Percentiles rank a stretch among this genome's conserved stretches.
These are phyloP conservation scores for Podaxis sp. DNA, from an alignment of 768 basidiomycete genomes.

Conservation along the genomic window DNA sequence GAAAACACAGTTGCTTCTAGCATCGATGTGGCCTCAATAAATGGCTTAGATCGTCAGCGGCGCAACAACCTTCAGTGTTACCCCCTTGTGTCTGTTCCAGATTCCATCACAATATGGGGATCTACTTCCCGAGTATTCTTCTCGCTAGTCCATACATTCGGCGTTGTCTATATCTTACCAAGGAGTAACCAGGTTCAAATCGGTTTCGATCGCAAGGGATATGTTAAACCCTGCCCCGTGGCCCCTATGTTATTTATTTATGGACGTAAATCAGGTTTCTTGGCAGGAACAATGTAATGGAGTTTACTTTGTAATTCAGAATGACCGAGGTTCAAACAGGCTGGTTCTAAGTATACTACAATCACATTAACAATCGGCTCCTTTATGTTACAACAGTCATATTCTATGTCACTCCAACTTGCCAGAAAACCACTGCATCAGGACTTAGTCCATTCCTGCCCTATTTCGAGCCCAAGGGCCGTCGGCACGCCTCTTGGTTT, in stretches of 20 bases:
- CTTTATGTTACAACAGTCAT: neutral
- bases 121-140: no score
- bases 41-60: neutral
- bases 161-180: neutral
- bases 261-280: neutral
- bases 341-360: neutral
- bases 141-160: no score
- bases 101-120: no score
- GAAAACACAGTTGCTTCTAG: neutral
- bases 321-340: neutral
- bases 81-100: no score
- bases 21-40: neutral
- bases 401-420: neutral
- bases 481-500: neutral
- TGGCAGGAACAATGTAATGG: neutral
- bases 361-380: neutral
- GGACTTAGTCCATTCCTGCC: neutral
- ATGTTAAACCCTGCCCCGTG: neutral
- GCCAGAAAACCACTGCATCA: neutral
- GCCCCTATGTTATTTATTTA: neutral
- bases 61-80: neutral
- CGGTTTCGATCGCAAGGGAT: neutral
- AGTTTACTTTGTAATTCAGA: neutral
- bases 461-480: neutral
- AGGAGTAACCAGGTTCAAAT: neutral